These are phyloP conservation scores for Noccaea caerulescens DNA, from an alignment of 345 rosid genomes.

Conservation along the genomic window DNA sequence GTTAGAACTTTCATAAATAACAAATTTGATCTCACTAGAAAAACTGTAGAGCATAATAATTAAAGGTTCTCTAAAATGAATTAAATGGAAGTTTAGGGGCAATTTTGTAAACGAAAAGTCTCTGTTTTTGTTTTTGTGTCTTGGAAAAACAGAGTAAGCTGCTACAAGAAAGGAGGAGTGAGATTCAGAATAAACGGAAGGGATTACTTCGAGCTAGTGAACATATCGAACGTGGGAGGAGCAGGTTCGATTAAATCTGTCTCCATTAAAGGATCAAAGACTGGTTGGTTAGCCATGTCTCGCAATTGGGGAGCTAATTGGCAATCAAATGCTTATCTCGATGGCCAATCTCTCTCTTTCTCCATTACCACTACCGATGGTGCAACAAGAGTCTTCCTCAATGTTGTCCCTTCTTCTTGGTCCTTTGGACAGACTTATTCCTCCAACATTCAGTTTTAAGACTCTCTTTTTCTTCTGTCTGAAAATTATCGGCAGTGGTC, in stretches of 20 bases:
- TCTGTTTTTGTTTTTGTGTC: neutral
- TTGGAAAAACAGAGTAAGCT: constrained; percentile 67
- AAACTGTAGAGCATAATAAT: too few relatives aligned
- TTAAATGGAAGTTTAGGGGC: neutral
- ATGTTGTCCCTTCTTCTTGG: constrained; percentile 72
- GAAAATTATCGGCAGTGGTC: constrained; percentile 39
- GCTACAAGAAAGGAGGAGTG: constrained; percentile 82
- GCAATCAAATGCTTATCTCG: constrained; percentile 86
- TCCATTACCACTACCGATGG: constrained; percentile 76
- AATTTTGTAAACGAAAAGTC: constrained; percentile 2
- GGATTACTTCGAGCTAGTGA: constrained; percentile 82
- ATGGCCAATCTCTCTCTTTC: constrained; percentile 84
- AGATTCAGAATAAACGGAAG: constrained; percentile 85
- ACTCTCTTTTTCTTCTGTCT: neutral
- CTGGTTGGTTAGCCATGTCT: constrained; percentile 80
- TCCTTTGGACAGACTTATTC: constrained; percentile 68
- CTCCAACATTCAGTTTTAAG: constrained; percentile 54
- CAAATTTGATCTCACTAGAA: neutral
- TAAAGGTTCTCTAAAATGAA: neutral
- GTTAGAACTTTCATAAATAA: constrained; percentile 33
- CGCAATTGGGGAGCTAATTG: constrained; percentile 97
- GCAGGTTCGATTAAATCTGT: constrained; percentile 74
- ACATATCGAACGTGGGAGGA: constrained; percentile 72
- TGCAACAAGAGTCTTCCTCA: constrained; percentile 48
- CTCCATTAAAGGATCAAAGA: constrained; percentile 75